Percentiles rank a stretch among this genome's conserved stretches.
Evolutionary conservation across 805 yeast species (phyloP).

Genomic region (Candida namnaoensis): DNA sequence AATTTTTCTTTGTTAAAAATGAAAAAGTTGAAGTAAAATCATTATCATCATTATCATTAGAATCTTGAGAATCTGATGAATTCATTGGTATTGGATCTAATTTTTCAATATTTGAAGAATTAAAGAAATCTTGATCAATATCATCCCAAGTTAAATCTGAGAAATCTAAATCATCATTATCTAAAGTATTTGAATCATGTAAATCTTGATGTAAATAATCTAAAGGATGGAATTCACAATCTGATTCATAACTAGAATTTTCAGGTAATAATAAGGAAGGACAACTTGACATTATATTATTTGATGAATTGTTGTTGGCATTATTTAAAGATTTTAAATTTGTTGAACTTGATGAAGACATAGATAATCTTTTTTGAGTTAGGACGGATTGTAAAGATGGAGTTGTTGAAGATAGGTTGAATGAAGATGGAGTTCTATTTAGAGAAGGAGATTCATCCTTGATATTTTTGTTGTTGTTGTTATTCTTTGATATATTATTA

Average conservation of each 20-base stretch:
- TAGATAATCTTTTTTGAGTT: conserved; percentile 10
- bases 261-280: conserved; percentile 5
- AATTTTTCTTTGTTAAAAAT: not conserved
- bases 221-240: conserved; percentile 12
- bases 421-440: not conserved
- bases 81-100: conserved; percentile 2
- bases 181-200: not conserved
- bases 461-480: not conserved
- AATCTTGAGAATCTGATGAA: not conserved
- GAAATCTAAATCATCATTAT: not conserved
- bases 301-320: conserved; percentile 1
- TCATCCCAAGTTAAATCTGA: not conserved
- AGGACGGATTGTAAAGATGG: conserved; percentile 16
- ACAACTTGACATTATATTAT: conserved; percentile 1
- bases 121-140: conserved; percentile 4
- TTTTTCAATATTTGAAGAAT: not conserved
- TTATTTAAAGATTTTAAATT: too few relatives aligned
- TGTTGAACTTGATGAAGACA: conserved; percentile 1
- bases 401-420: conserved; percentile 5
- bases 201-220: conserved; percentile 3
- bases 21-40: not conserved
- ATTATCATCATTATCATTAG: not conserved
- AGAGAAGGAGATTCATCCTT: too few relatives aligned
- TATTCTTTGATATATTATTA: not conserved
- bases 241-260: conserved; percentile 6